Conservation (phyloP, 106 monocot genomes). For the Dioscorea zingiberensis region DNA sequence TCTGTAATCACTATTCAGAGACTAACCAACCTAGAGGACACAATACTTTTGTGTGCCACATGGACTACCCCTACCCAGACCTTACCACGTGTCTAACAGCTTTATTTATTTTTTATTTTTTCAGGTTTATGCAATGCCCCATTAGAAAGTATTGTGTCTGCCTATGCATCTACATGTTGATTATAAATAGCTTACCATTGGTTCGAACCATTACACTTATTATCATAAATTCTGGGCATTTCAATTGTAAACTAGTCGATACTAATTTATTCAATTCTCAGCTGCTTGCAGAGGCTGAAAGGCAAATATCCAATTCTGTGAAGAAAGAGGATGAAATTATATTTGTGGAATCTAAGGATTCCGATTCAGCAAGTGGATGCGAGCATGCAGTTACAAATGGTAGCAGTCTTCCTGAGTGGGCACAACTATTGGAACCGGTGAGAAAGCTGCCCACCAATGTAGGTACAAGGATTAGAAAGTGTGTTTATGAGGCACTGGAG, state of each 20-base stretch:
- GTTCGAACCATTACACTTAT: background rate
- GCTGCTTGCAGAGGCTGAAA: slow-evolving; percentile 96
- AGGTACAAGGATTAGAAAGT: slow-evolving; percentile 92
- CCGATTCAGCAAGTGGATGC: slow-evolving; percentile 18
- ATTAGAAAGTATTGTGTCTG: background rate
- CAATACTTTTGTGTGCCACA: no score
- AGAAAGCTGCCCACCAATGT: slow-evolving; percentile 96
- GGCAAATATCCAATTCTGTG: slow-evolving; percentile 40
- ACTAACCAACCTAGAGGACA: no score
- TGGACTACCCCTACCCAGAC: no score
- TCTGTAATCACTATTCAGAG: no score
- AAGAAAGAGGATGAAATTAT: slow-evolving; percentile 32
- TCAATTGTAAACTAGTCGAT: background rate
- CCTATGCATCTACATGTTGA: background rate
- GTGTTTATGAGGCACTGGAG: slow-evolving; percentile 71
- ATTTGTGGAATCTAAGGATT: slow-evolving; percentile 45
- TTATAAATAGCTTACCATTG: background rate
- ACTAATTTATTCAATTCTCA: slow-evolving; percentile 52
- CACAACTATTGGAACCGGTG: slow-evolving; percentile 74
- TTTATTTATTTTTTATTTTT: no score
- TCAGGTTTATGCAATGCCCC: no score
- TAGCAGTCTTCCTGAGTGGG: slow-evolving; percentile 77
- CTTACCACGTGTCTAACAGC: no score
- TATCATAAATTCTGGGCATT: background rate
- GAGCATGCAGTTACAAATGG: slow-evolving; percentile 28